These are phyloP conservation scores for Populus tomentosa DNA, from an alignment of 441 rosid genomes.

Conservation along the genomic window DNA sequence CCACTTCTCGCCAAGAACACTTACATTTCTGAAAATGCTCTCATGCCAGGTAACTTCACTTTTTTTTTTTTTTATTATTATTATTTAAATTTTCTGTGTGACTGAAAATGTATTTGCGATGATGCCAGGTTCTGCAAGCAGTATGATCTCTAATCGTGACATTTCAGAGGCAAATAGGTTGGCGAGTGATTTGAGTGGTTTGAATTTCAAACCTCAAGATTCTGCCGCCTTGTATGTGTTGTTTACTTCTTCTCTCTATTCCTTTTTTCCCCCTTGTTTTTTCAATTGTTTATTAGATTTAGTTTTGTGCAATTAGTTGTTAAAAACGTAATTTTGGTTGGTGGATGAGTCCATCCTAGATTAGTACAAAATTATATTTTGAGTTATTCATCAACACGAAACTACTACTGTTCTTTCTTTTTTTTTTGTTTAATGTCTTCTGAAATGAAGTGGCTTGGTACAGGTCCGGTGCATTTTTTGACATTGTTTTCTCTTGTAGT, in stretches of 20 bases:
- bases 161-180: constrained; percentile 61
- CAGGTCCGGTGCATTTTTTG: neutral
- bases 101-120: neutral
- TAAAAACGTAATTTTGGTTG: too few relatives aligned
- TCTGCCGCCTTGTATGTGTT: constrained; percentile 58
- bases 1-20: constrained; percentile 93
- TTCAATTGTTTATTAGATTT: neutral
- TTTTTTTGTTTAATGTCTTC: neutral
- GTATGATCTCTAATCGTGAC: constrained; percentile 73
- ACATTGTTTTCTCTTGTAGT: neutral
- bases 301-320: neutral
- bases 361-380: too few relatives aligned
- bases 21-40: constrained; percentile 90
- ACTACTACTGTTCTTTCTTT: neutral
- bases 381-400: neutral
- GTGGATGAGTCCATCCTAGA: too few relatives aligned
- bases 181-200: constrained; percentile 47
- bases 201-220: constrained; percentile 36
- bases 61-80: neutral
- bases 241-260: neutral
- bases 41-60: constrained; percentile 71
- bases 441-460: neutral
- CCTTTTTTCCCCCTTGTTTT: neutral
- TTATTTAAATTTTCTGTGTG: neutral
- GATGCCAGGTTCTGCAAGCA: constrained; percentile 72